Evolutionary conservation across 2,329 filamentous ascomycete genomes (phyloP).

Genomic region (Talaromyces rugulosus): DNA sequence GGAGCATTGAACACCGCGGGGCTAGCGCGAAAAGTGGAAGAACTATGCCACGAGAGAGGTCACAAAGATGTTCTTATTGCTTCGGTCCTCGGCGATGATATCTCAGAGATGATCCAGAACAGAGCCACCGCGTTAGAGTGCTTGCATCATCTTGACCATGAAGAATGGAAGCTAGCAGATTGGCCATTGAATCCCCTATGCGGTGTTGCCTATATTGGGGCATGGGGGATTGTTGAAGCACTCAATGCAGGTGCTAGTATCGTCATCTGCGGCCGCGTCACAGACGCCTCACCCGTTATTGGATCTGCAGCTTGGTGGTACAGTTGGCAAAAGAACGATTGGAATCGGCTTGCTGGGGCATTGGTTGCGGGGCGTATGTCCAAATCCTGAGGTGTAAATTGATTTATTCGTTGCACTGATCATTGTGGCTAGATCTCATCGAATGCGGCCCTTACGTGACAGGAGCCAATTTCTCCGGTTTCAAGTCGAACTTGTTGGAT

Average conservation of each 20-base stretch:
- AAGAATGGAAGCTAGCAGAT: background rate
- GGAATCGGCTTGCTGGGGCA: slow-evolving; percentile 3
- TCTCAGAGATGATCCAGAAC: background rate
- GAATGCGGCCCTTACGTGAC: slow-evolving; percentile 30
- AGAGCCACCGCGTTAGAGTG: background rate
- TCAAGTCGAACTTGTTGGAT: slow-evolving; percentile 21
- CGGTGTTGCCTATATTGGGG: slow-evolving; percentile 11
- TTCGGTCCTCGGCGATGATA: background rate
- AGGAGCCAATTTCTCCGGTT: slow-evolving; percentile 30
- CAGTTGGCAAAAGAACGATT: slow-evolving; percentile 12
- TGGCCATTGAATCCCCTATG: slow-evolving; percentile 5
- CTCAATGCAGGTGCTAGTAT: slow-evolving; percentile 25
- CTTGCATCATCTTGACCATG: slow-evolving; percentile 1
- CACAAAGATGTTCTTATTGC: background rate
- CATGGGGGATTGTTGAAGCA: slow-evolving; percentile 22
- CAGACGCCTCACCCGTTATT: slow-evolving; percentile 23
- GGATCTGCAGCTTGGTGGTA: slow-evolving; percentile 20
- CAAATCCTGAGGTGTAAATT: background rate
- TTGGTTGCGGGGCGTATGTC: background rate
- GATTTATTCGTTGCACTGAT: slow-evolving; percentile 12
- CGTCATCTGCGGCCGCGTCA: slow-evolving; percentile 27
- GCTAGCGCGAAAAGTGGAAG: slow-evolving; percentile 4
- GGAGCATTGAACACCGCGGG: background rate
- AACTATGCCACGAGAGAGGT: background rate
- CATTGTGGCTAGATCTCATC: slow-evolving; percentile 20